A percentile compares a stretch with the other conserved stretches of the same genome.
phyloP scores from a whole-genome alignment of 2,329 filamentous ascomycete species.

The Achaetomium macrosporum region DNA sequence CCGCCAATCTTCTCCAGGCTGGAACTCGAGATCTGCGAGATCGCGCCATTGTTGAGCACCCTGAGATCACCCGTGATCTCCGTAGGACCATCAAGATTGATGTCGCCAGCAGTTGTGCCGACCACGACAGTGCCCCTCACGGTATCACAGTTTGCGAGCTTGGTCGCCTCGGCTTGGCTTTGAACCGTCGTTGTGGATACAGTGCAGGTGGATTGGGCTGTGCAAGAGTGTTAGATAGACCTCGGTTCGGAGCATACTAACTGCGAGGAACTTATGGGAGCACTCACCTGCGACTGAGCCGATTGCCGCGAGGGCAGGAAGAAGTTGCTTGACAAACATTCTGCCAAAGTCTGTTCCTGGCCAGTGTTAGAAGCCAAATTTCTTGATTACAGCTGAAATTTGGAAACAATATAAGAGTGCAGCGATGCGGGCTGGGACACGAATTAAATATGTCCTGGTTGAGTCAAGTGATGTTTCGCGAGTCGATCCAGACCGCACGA shows the following conservation, averaged over 20 bases:
- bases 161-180: slow-evolving; percentile 56
- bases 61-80: slow-evolving; percentile 53
- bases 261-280: neutral
- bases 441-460: neutral
- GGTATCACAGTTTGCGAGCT: slow-evolving; percentile 58
- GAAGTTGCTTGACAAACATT: slow-evolving; percentile 40
- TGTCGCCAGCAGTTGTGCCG: slow-evolving; percentile 46
- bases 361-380: slow-evolving; percentile 12
- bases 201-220: slow-evolving; percentile 30
- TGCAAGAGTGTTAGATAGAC: slow-evolving; percentile 8
- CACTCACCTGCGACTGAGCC: slow-evolving; percentile 36
- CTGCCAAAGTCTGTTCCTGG: slow-evolving; percentile 27
- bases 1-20: slow-evolving; percentile 62
- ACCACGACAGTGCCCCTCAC: slow-evolving; percentile 65
- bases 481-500: neutral
- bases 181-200: slow-evolving; percentile 48
- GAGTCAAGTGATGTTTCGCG: neutral
- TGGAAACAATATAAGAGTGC: slow-evolving; percentile 2
- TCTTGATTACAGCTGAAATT: neutral
- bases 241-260: neutral
- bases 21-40: slow-evolving; percentile 58
- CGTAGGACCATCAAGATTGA: slow-evolving; percentile 57
- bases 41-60: slow-evolving; percentile 51
- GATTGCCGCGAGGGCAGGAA: slow-evolving; percentile 38
- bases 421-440: slow-evolving; percentile 10